Conservation (phyloP, 2,329 filamentous ascomycete genomes). For the Trematosphaeria pertusa region DNA sequence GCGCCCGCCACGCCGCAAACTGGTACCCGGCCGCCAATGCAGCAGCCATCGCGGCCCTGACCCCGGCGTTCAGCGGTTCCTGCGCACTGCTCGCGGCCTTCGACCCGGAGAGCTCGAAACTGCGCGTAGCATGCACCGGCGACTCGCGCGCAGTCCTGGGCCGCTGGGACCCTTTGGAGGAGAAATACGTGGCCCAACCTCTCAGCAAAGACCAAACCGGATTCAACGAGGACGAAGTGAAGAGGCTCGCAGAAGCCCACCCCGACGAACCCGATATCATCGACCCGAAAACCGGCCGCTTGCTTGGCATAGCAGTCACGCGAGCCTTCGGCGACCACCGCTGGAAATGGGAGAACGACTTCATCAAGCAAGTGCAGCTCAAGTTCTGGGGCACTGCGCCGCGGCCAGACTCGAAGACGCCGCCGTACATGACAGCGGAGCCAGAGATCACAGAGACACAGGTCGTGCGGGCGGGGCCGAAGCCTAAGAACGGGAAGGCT, state of each 20-base stretch:
- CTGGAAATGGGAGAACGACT: conserved; percentile 69
- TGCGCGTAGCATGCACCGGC: conserved; percentile 71
- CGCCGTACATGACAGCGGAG: conserved; percentile 72
- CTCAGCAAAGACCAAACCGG: conserved; percentile 73
- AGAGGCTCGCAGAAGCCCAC: conserved; percentile 63
- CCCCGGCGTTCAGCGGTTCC: conserved; percentile 60
- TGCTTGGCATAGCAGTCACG: conserved; percentile 68
- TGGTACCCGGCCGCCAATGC: conserved; percentile 47
- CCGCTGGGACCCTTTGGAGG: conserved; percentile 50
- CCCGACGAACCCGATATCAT: conserved; percentile 68
- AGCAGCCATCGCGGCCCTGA: conserved; percentile 37
- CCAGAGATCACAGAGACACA: conserved; percentile 67
- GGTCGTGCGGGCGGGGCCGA: conserved; percentile 51
- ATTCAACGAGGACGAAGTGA: conserved; percentile 65
- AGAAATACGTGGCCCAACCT: conserved; percentile 59
- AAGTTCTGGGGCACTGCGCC: conserved; percentile 59
- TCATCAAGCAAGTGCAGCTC: conserved; percentile 54
- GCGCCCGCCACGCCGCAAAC: conserved; percentile 46
- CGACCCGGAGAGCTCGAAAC: conserved; percentile 59
- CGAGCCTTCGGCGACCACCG: conserved; percentile 72
- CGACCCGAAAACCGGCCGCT: conserved; percentile 60
- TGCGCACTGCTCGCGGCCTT: conserved; percentile 70
- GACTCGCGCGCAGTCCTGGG: conserved; percentile 73
- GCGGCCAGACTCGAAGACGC: conserved; percentile 57
- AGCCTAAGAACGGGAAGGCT: too few relatives aligned